Base-by-base conservation (phyloP, 352 stramenopile genomes). In the Globisporangium cylindrosporum region DNA sequence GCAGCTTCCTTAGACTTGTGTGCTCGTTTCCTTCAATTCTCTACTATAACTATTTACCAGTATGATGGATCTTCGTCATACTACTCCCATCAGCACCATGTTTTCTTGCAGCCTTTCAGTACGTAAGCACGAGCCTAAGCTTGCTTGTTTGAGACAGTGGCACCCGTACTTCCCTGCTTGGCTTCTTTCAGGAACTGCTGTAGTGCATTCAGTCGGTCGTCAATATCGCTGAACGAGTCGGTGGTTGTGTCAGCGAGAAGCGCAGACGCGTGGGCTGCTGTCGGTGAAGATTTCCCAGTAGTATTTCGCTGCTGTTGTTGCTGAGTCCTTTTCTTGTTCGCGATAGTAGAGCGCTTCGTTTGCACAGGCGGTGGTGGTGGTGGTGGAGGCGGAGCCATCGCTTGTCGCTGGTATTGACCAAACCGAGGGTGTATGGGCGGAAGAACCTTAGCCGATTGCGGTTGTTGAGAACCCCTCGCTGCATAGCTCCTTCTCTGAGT, bases 201-300 rank as follows among this genome's bases (percentile, higher is more conserved):
- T 34, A 95, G 67, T 14, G 86, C 88, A 32, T 82, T 93, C 41
- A 94, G 68, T 6, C 88, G 80, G n/a, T 94, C 86, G 66, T 95
- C 88, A 59, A 95, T 92, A 60, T 95, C 86, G 49, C 84, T 93
- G 66, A 95, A 93, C 46, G 85, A 93, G 58, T 93, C 84, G 4
- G 84, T 59, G 0, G 85, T 91, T 9, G 81, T 92, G 55, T 91
- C 84, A 9, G 71, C 73, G 4, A 90, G 60, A 7, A 91, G 61
- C 10, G 74, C 78, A 54, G 71, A 66, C 7, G 43, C 43, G 5
- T 22, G 43, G 2, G 43, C n/a, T 9, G 15, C 6, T 5, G 75
- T 70, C 49, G 53, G 6, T 20, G 62, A 36, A 27, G 18, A 22
- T 66, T 59, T 43, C 24, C 38, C 18, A 1, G 15, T 22, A 27